Evolutionary conservation across 305 asterid species (phyloP), one percentile per base, ranked within the genome.

Genomic region (Solanum aculeatissimum): DNA sequence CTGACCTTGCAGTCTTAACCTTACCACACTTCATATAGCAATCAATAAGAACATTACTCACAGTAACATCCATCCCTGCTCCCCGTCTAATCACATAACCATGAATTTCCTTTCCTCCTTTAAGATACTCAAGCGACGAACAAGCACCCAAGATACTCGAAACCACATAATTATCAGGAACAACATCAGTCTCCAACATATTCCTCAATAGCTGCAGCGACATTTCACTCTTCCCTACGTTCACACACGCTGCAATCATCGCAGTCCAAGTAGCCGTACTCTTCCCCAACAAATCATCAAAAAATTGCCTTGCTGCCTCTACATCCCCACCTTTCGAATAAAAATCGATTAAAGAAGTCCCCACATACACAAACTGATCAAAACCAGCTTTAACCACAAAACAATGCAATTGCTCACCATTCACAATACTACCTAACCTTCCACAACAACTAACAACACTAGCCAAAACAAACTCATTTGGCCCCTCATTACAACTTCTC

Each of bases 41-140:
- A 86, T 90, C 92, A 62, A 90, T 80, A 35, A 87, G 91, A 47
- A 65, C 66, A 53, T 86, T 87, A 38, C 68, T 81, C 38, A 89
- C 72, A 0, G 86, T 83, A 45, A 54, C 87, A 81, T 91, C 92
- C 84, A 42, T 60, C 77, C 85, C 85, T 8, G 57, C 69, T 2
- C 84, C 86, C 35, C 83, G 86, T 84, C 91, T 87, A 43, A 90
- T 74, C 71, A 80, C 86, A 83, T 83, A 88, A 45, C 85, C 88
- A 68, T 90, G 92, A 79, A 91, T 85, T 90, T 91, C 91, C 81
- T 87, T 85, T 38, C 91, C 94, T 32, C 84, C 84, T 71, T 87
- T 83, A 63, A 91, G 71, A 86, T 74, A 84, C 83, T 85, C 89
- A 2, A 86, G 84, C 13, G 60, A 60, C 11, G 89, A 85, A 68